These are phyloP conservation scores for Serpula lacrymans DNA, from an alignment of 768 basidiomycete genomes.

Conservation along the genomic window DNA sequence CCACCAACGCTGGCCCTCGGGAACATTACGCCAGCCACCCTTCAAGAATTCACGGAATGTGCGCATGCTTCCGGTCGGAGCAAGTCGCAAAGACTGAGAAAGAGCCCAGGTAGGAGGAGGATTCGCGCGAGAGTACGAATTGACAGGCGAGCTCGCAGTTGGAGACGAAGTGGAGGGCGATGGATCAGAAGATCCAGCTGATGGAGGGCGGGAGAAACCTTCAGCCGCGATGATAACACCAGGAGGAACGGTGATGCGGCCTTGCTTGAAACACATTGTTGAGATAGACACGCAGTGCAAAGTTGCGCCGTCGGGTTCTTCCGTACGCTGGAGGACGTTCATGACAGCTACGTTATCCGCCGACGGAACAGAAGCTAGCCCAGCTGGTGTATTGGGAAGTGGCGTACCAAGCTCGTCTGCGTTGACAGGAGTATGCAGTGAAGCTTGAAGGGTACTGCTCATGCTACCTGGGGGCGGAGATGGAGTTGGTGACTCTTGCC, in stretches of 20 bases:
- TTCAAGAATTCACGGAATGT: conserved; percentile 40
- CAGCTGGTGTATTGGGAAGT: no score
- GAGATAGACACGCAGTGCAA: conserved; percentile 65
- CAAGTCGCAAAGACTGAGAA: conserved; percentile 18
- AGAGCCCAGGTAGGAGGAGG: conserved; percentile 26
- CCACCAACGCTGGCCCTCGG: conserved; percentile 66
- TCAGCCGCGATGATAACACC: conserved; percentile 55
- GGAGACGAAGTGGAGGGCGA: background rate
- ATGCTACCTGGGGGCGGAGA: no score
- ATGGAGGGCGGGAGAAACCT: conserved; percentile 43
- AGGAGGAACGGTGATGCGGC: conserved; percentile 73
- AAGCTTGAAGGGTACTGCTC: no score
- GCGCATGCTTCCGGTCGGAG: conserved; percentile 17
- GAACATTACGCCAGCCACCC: conserved; percentile 61
- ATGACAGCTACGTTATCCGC: no score
- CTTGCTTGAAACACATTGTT: conserved; percentile 65
- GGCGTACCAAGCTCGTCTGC: no score
- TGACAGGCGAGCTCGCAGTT: conserved; percentile 7
- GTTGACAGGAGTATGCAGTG: no score
- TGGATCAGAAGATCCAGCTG: conserved; percentile 8
- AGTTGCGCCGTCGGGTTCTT: conserved; percentile 52
- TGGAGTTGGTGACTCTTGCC: no score
- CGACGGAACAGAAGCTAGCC: no score
- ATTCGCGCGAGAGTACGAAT: conserved; percentile 30
- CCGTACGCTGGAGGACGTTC: conserved; percentile 17